These are phyloP conservation scores for Sarcomyxa edulis DNA, from an alignment of 768 basidiomycete genomes.

Conservation along the genomic window DNA sequence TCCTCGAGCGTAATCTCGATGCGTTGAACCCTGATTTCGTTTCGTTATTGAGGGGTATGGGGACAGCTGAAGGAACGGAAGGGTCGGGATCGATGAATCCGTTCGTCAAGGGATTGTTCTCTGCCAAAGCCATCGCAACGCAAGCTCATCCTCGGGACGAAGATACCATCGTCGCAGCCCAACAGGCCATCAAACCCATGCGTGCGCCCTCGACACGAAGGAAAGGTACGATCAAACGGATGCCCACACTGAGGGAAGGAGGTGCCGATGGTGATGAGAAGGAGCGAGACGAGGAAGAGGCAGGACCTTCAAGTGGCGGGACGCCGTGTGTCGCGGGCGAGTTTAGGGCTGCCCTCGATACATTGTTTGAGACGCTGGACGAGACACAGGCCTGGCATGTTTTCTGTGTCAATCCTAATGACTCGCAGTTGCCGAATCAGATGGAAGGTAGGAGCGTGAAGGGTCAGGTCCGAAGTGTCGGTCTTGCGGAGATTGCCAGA, in stretches of 20 bases:
- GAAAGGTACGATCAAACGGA: conserved; percentile 66
- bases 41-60: conserved; percentile 78
- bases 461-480: conserved; percentile 81
- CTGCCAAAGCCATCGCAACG: conserved; percentile 83
- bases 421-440: conserved; percentile 91
- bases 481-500: conserved; percentile 73
- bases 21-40: conserved; percentile 92
- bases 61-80: conserved; percentile 50
- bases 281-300: conserved; percentile 28
- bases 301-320: conserved; percentile 18
- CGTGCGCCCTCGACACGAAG: conserved; percentile 86
- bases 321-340: conserved; percentile 82
- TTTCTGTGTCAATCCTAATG: conserved; percentile 93
- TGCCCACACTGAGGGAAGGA: conserved; percentile 45
- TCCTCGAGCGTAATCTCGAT: conserved; percentile 86
- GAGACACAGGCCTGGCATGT: conserved; percentile 91
- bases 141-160: conserved; percentile 90
- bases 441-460: conserved; percentile 89
- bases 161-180: conserved; percentile 92
- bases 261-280: conserved; percentile 40
- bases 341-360: conserved; percentile 80
- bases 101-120: conserved; percentile 89
- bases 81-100: conserved; percentile 81
- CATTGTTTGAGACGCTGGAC: conserved; percentile 80
- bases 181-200: conserved; percentile 92